Percentiles rank a stretch among this genome's conserved stretches.
Evolutionary conservation across 2,329 filamentous ascomycete species (phyloP).

Genomic region (Aureobasidium sp.): DNA sequence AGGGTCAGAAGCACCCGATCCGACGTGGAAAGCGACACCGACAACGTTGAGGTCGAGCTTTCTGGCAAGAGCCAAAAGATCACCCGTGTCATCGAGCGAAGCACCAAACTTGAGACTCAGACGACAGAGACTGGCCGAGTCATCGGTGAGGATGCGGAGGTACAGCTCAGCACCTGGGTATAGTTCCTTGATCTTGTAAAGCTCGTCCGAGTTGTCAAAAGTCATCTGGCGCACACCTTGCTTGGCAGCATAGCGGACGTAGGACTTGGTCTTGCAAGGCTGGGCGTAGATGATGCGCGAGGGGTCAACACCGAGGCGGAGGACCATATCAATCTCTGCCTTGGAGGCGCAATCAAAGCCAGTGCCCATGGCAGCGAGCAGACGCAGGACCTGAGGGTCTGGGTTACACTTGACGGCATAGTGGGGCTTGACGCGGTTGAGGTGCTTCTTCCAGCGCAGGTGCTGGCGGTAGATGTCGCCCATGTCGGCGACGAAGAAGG

Average conservation of each 20-base stretch:
- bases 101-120: conserved; percentile 97
- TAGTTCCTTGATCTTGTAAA: conserved; percentile 93
- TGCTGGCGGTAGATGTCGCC: conserved; percentile 99
- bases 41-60: conserved; percentile 82
- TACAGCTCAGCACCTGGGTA: conserved; percentile 86
- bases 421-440: conserved; percentile 89
- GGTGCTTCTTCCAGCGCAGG: conserved; percentile 91
- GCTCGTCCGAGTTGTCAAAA: conserved; percentile 95
- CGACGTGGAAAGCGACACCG: conserved; percentile 96
- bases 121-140: conserved; percentile 87
- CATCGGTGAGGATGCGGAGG: conserved; percentile 91
- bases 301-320: conserved; percentile 74
- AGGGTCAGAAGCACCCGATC: conserved; percentile 93
- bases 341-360: conserved; percentile 99
- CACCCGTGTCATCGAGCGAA: conserved; percentile 70
- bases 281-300: conserved; percentile 97
- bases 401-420: conserved; percentile 99
- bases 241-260: conserved; percentile 81
- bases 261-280: conserved; percentile 99
- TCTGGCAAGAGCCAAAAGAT: conserved; percentile 72
- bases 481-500: conserved; percentile 96
- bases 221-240: conserved; percentile 95
- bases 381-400: conserved; percentile 77
- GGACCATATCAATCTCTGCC: conserved; percentile 87
- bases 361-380: conserved; percentile 80